Conservation (phyloP, 345 rosid genomes). For the Eucalyptus tenuipes region DNA sequence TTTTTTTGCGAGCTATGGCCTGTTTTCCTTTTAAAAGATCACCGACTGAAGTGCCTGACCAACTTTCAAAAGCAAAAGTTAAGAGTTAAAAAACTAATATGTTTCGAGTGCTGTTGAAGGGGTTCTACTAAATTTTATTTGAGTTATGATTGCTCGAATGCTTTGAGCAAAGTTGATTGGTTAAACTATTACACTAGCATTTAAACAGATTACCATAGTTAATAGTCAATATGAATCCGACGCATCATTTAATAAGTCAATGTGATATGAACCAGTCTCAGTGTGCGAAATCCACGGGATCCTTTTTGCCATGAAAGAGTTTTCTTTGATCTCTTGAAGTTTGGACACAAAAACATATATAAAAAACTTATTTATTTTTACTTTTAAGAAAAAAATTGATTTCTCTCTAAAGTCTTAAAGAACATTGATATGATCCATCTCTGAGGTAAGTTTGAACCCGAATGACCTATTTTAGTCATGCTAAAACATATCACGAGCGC, state of each 20-base stretch:
- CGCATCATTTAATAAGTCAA: background rate
- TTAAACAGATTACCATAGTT: background rate
- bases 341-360: too few species aligned
- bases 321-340: background rate
- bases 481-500: background rate
- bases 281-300: background rate
- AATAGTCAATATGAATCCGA: background rate
- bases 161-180: background rate
- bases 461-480: background rate
- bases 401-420: background rate
- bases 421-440: background rate
- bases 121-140: background rate
- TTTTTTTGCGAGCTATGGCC: background rate
- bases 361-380: background rate
- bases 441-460: background rate
- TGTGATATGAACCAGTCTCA: rapidly evolving
- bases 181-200: background rate
- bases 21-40: background rate
- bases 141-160: background rate
- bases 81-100: background rate
- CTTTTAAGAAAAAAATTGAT: background rate
- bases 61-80: background rate
- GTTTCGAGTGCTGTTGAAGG: background rate
- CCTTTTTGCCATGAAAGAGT: rapidly evolving
- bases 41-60: background rate